These are phyloP conservation scores for Trapa bicornis DNA, from an alignment of 345 rosid genomes.

Conservation along the genomic window DNA sequence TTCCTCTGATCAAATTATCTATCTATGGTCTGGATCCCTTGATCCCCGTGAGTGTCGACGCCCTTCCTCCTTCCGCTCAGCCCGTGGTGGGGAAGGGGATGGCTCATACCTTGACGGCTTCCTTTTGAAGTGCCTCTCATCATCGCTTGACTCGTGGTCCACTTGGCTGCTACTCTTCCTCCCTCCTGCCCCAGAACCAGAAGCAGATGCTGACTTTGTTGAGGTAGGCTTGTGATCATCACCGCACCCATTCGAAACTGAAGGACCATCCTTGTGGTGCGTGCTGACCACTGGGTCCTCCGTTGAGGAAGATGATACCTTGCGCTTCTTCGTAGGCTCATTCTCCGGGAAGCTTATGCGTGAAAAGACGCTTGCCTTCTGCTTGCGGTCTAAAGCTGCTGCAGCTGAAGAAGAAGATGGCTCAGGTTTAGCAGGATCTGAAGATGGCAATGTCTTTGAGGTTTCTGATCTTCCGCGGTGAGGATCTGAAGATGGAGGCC, in stretches of 20 bases:
- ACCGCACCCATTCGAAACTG: slow-evolving; percentile 36
- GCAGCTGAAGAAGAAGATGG: slow-evolving; percentile 20
- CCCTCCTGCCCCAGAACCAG: slow-evolving; percentile 11
- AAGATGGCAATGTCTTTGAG: background rate
- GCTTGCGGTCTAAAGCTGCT: slow-evolving; percentile 28
- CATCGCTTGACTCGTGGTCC: slow-evolving; percentile 82
- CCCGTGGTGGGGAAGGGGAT: slow-evolving; percentile 43
- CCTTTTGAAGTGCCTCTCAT: slow-evolving; percentile 89
- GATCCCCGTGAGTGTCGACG: slow-evolving; percentile 13
- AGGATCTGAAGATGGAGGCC: slow-evolving; percentile 12
- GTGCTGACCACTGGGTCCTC: slow-evolving; percentile 2
- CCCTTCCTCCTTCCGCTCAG: slow-evolving; percentile 32
- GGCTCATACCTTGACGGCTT: slow-evolving; percentile 72
- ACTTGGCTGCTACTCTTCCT: slow-evolving; percentile 23
- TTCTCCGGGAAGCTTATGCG: slow-evolving; percentile 79
- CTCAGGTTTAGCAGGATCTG: slow-evolving; percentile 14
- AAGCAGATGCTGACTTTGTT: slow-evolving; percentile 16
- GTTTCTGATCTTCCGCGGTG: slow-evolving; percentile 15
- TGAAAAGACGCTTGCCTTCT: slow-evolving; percentile 75
- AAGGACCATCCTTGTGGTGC: slow-evolving; percentile 20
- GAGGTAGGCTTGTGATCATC: slow-evolving; percentile 26
- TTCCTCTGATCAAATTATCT: background rate
- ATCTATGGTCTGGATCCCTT: slow-evolving; percentile 9
- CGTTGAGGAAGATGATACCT: slow-evolving; percentile 19
- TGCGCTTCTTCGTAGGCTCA: slow-evolving; percentile 48